Evolutionary conservation across 768 basidiomycete genomes (phyloP).

Genomic region (Boletellus sp.): DNA sequence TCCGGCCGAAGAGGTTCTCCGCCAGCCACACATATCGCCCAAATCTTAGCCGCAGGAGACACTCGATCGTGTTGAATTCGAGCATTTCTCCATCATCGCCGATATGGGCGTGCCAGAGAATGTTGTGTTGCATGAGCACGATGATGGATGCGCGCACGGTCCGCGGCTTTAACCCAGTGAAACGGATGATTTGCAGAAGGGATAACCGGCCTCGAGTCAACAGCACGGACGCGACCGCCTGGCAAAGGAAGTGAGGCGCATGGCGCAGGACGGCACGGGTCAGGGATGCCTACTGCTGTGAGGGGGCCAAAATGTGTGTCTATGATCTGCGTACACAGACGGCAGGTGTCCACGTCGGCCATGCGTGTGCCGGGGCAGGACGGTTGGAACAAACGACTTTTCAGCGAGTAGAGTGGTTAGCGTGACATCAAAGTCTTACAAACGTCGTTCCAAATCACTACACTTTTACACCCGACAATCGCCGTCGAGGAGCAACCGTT

Average conservation of each 20-base stretch:
- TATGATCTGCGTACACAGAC: constrained; percentile 60
- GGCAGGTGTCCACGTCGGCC: constrained; percentile 61
- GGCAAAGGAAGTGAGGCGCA: constrained; percentile 4
- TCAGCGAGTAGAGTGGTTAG: background rate
- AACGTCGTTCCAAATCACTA: constrained; percentile 1
- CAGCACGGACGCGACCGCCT: constrained; percentile 73
- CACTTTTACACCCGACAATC: constrained; percentile 6
- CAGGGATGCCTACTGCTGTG: constrained; percentile 49
- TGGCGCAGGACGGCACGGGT: background rate
- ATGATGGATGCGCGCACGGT: constrained; percentile 68
- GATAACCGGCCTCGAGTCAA: constrained; percentile 84
- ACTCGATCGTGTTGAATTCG: constrained; percentile 82
- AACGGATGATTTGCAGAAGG: constrained; percentile 61
- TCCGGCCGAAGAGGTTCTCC: constrained; percentile 62
- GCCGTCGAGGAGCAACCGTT: background rate
- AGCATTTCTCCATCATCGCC: constrained; percentile 73
- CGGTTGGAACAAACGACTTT: background rate
- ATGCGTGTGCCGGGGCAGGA: constrained; percentile 33
- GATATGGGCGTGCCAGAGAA: constrained; percentile 78
- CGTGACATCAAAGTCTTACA: constrained; percentile 11
- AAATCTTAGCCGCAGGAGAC: constrained; percentile 76
- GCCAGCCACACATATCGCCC: constrained; percentile 78
- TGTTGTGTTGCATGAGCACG: constrained; percentile 85
- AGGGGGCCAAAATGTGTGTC: constrained; percentile 63
- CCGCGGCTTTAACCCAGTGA: constrained; percentile 63